These are phyloP conservation scores for Xanthoceras sorbifolium DNA, from an alignment of 345 rosid genomes.

Conservation along the genomic window DNA sequence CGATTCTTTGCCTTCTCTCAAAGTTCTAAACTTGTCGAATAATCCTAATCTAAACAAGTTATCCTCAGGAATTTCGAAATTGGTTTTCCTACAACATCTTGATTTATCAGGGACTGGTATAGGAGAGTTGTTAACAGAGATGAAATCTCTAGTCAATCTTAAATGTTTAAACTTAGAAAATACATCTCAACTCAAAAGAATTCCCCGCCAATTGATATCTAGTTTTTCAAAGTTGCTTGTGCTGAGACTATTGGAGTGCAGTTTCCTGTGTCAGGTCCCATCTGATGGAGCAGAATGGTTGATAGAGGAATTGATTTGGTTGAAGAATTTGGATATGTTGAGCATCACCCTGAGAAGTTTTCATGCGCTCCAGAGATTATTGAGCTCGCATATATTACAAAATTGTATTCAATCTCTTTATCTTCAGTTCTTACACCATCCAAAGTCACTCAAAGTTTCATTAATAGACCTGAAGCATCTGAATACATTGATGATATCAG, in stretches of 20 bases:
- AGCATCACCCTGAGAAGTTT: neutral
- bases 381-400: neutral
- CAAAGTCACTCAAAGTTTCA: neutral
- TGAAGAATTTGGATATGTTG: conserved; percentile 4
- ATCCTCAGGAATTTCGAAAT: conserved; percentile 24
- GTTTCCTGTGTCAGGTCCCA: neutral
- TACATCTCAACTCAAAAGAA: neutral
- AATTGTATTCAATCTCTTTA: neutral
- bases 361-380: neutral
- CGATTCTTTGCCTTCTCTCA: conserved; percentile 22
- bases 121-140: conserved; percentile 24
- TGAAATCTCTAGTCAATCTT: conserved; percentile 27
- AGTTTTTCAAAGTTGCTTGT: conserved; percentile 6
- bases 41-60: conserved; percentile 21
- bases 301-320: conserved; percentile 7
- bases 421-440: neutral
- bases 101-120: conserved; percentile 28
- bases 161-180: conserved; percentile 22
- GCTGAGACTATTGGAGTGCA: neutral
- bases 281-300: neutral
- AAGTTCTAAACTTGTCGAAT: conserved; percentile 33
- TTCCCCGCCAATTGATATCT: conserved; percentile 18
- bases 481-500: neutral
- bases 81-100: conserved; percentile 27
- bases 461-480: neutral